A percentile compares a stretch with the other conserved stretches of the same genome.
These are phyloP conservation scores for Allium fistulosum DNA, from an alignment of 106 monocot species.

Conservation along the genomic window DNA sequence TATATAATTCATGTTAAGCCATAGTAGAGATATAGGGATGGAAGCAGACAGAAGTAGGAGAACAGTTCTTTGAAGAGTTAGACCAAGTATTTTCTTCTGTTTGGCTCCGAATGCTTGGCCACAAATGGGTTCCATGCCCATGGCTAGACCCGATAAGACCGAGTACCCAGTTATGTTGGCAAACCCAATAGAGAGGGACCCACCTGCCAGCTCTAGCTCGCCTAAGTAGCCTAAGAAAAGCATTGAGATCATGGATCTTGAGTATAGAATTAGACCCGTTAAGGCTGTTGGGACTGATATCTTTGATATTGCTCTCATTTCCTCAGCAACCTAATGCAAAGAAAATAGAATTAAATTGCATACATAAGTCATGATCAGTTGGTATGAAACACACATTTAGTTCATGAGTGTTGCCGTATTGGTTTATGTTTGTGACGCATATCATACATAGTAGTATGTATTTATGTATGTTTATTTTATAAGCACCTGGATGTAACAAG, in stretches of 20 bases:
- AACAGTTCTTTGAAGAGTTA: constrained; percentile 72
- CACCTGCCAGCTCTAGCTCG: constrained; percentile 79
- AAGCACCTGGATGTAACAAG: no score
- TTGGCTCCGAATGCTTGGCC: constrained; percentile 87
- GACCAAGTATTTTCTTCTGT: constrained; percentile 61
- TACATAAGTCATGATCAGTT: no score
- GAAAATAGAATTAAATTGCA: neutral
- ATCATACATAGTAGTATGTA: no score
- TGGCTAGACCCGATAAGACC: constrained; percentile 80
- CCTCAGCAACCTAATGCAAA: constrained; percentile 46
- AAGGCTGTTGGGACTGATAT: constrained; percentile 68
- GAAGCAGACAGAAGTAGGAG: constrained; percentile 77
- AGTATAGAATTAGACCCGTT: constrained; percentile 85
- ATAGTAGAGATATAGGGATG: constrained; percentile 66
- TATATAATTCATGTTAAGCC: constrained; percentile 57
- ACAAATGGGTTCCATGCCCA: constrained; percentile 99
- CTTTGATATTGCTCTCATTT: constrained; percentile 54
- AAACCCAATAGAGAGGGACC: constrained; percentile 84
- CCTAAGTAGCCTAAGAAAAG: constrained; percentile 82
- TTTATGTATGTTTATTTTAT: no score
- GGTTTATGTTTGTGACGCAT: no score
- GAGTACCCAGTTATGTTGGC: constrained; percentile 99
- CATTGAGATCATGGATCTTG: constrained; percentile 89
- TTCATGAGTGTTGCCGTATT: no score
- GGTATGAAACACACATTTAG: no score